phyloP scores from a whole-genome alignment of 129 eudicot species.

The Centaurea solstitialis region DNA sequence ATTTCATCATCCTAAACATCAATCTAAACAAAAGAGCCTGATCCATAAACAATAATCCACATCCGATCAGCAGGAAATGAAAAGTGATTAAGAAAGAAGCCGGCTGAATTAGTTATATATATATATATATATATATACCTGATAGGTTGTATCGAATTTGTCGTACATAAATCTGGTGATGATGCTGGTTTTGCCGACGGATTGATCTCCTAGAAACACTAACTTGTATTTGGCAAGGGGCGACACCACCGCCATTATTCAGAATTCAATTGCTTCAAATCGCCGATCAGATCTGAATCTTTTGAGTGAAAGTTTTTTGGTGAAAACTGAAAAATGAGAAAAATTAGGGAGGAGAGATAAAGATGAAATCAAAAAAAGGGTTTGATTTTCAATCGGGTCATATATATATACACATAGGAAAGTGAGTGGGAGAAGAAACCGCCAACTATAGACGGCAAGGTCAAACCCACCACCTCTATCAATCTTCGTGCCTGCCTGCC shows the following conservation, averaged over 20 bases:
- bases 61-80: neutral
- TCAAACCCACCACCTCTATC: slow-evolving; percentile 1
- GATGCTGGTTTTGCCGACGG: slow-evolving; percentile 92
- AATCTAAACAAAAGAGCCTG: neutral
- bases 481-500: slow-evolving; percentile 7
- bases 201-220: slow-evolving; percentile 84
- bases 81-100: neutral
- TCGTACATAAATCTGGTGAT: slow-evolving; percentile 88
- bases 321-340: slow-evolving; percentile 5
- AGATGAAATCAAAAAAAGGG: slow-evolving; percentile 15
- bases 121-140: slow-evolving; percentile 44
- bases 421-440: slow-evolving; percentile 30
- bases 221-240: slow-evolving; percentile 79
- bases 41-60: slow-evolving; percentile 3
- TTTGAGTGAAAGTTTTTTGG: neutral
- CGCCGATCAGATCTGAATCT: slow-evolving; percentile 40
- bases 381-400: slow-evolving; percentile 13
- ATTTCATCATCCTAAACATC: slow-evolving; percentile 11
- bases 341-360: slow-evolving; percentile 32
- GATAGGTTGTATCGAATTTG: slow-evolving; percentile 83
- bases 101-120: neutral
- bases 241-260: slow-evolving; percentile 70
- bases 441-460: slow-evolving; percentile 33
- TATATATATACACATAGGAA: slow-evolving; percentile 19
- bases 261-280: slow-evolving; percentile 16